Base-by-base conservation (phyloP, 495 filamentous ascomycete genomes). In the Clohesyomyces aquaticus region DNA sequence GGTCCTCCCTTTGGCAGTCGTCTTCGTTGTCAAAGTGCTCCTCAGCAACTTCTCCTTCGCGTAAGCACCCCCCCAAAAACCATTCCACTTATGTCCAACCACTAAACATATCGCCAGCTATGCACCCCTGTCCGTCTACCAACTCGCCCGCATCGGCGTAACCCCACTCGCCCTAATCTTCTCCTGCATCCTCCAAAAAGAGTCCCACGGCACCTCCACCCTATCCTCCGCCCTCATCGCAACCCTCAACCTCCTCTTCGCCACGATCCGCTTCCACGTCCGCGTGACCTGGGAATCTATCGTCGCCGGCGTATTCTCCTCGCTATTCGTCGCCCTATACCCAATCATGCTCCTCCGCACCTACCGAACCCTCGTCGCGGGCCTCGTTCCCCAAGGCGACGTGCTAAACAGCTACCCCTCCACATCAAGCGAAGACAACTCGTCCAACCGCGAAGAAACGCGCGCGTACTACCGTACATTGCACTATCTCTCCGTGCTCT, bases 41-140 rank as follows among this genome's bases (percentile, higher is more conserved):
- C 71, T 83, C 28, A 81, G 77, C 51, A 83, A 82, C 67, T 61
- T 83, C 26, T 78, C 78, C 12, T 82, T 78, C 65, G 77, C 80
- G 76, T 80, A 72, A 63, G 77, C 38, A 23, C 3, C 4, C 21
- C 26, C 29, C 12, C 35, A 25, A 18, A 11, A n/a, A n/a, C n/a
- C n/a, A n/a, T n/a, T n/a, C 21, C 21, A 16, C 1, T 18, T 1
- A 1, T 22, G 4, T 27, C 2, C 21, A 6, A 4, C 26, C 41
- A 28, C 60, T 70, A 47, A 70, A n/a, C 52, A 29, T 18, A 21
- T 29, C 18, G 46, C 45, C 41, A 80, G 77, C 38, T 82, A 81
- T 49, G 75, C 80, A n/a, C 71, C 76, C 43, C 69, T 80, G 2
- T 74, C 77, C 23, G 76, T 82, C 49, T 83, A 83, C 69, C 73